phyloP scores from a whole-genome alignment of 768 basidiomycete species.

The Mycena crocata region DNA sequence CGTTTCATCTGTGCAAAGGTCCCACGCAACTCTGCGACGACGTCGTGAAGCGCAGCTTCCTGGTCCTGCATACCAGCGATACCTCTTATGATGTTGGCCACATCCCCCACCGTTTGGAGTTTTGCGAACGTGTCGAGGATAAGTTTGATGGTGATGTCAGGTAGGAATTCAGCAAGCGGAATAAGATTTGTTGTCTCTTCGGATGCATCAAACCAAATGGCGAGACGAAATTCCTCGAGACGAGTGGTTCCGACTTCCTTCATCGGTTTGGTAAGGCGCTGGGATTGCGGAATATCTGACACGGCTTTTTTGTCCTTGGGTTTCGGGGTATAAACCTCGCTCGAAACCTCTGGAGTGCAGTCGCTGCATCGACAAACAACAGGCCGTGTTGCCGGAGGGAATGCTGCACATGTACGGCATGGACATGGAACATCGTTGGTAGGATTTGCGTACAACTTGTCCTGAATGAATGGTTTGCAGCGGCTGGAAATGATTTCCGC shows the following conservation, averaged over 20 bases:
- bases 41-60: not conserved
- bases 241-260: not conserved
- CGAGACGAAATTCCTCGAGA: constrained; percentile 3
- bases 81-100: too few relatives aligned
- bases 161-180: constrained; percentile 11
- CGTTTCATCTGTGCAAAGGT: not conserved
- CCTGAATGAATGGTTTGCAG: not conserved
- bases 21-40: not conserved
- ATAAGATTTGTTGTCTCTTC: not conserved
- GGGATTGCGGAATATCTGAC: not conserved
- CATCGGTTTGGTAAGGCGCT: constrained; percentile 12
- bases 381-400: constrained; percentile 1
- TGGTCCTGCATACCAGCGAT: not conserved
- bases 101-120: not conserved
- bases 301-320: constrained; percentile 1
- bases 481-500: not conserved
- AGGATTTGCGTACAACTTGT: not conserved
- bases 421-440: not conserved
- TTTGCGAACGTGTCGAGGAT: not conserved
- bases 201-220: not conserved
- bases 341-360: not conserved
- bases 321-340: not conserved
- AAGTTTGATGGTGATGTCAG: not conserved
- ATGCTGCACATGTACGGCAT: not conserved
- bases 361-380: constrained; percentile 6